Conservation (phyloP, 495 filamentous ascomycete genomes). For the Talaromyces trachyspermus region DNA sequence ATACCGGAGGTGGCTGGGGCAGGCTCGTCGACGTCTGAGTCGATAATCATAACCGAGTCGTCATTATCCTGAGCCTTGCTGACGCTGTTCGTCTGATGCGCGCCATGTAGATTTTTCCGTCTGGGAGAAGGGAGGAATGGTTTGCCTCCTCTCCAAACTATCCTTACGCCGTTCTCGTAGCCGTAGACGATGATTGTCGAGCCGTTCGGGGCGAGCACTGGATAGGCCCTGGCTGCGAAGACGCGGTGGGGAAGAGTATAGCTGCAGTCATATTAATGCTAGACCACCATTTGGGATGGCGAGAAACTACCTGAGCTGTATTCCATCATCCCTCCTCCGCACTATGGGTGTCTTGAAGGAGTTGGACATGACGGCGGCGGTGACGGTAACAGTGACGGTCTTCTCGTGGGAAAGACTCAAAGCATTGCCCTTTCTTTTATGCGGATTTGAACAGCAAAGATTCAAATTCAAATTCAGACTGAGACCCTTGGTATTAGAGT, state of each 20-base stretch:
- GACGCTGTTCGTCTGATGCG: constrained; percentile 16
- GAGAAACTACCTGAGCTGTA: constrained; percentile 45
- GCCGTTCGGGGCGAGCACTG: constrained; percentile 70
- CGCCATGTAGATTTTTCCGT: neutral
- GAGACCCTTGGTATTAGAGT: neutral
- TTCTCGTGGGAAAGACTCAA: constrained; percentile 10
- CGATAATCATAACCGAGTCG: constrained; percentile 67
- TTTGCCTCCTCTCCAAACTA: constrained; percentile 76
- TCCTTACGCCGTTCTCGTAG: constrained; percentile 66
- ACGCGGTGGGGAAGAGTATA: constrained; percentile 71
- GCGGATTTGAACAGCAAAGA: neutral
- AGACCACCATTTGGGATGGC: constrained; percentile 8
- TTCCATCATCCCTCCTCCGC: constrained; percentile 32
- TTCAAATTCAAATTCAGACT: neutral
- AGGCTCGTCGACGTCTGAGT: constrained; percentile 67
- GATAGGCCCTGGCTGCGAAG: constrained; percentile 66
- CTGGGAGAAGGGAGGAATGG: constrained; percentile 42
- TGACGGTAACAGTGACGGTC: neutral
- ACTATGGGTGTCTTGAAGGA: constrained; percentile 26
- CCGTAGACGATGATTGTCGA: constrained; percentile 79
- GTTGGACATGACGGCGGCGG: constrained; percentile 2
- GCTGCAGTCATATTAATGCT: constrained; percentile 33
- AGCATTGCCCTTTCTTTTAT: constrained; percentile 1
- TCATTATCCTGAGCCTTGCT: constrained; percentile 29
- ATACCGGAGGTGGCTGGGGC: constrained; percentile 28